Percentiles rank a stretch among this genome's conserved stretches.
These are phyloP conservation scores for Thalassia testudinum DNA, from an alignment of 116 monocot genomes.

Conservation along the genomic window DNA sequence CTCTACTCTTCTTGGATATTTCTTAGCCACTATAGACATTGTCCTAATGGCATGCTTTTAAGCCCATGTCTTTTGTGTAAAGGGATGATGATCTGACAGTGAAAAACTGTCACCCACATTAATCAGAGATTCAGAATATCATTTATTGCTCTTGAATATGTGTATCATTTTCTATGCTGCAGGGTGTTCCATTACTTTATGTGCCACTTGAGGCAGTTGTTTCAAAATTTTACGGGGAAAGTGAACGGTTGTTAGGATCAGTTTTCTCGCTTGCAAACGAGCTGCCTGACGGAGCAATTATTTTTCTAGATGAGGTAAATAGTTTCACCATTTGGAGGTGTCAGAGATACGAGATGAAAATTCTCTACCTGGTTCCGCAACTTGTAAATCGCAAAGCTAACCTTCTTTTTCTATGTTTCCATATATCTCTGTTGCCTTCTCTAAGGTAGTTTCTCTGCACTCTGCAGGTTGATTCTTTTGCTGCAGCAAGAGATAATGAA, in stretches of 20 bases:
- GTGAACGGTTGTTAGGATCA: slow-evolving; percentile 66
- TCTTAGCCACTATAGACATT: no score
- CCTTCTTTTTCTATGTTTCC: no score
- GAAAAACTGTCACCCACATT: no score
- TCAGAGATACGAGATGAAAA: no score
- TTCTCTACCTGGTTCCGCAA: no score
- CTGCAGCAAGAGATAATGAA: slow-evolving; percentile 74
- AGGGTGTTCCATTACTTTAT: slow-evolving; percentile 92
- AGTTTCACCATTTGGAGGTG: neutral
- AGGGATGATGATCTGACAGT: no score
- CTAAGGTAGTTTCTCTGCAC: no score
- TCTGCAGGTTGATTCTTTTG: slow-evolving; percentile 87
- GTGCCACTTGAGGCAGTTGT: slow-evolving; percentile 92
- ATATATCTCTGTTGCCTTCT: no score
- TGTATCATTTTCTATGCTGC: neutral
- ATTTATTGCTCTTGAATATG: neutral
- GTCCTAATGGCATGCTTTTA: no score
- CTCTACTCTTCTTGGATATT: neutral
- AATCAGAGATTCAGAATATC: no score
- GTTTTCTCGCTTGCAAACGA: slow-evolving; percentile 95
- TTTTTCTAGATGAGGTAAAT: slow-evolving; percentile 86
- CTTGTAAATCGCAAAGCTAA: no score
- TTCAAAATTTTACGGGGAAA: slow-evolving; percentile 99
- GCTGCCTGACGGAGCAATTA: slow-evolving; percentile 73
- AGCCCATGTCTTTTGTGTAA: no score